Evolutionary conservation across 2,329 filamentous ascomycete genomes (phyloP).

Genomic region (Aspergillus floridensis): DNA sequence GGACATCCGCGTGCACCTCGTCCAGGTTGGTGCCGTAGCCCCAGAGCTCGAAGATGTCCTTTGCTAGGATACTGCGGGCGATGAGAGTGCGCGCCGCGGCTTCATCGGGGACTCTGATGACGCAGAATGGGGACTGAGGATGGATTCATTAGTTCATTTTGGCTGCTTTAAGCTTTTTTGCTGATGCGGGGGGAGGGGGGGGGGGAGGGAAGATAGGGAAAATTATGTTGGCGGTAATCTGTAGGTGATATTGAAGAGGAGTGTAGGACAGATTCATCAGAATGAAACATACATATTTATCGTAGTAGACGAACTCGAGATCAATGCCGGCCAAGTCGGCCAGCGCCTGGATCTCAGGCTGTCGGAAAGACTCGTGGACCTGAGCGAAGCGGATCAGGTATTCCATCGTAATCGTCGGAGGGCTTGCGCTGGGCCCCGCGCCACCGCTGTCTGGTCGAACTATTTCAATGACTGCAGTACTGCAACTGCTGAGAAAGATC

Average conservation of each 20-base stretch:
- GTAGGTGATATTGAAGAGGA: background rate
- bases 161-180: background rate
- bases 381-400: constrained; percentile 90
- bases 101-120: constrained; percentile 66
- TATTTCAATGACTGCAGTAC: background rate
- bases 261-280: background rate
- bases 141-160: constrained; percentile 7
- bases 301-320: constrained; percentile 73
- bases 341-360: constrained; percentile 78
- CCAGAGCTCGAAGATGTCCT: constrained; percentile 88
- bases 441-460: background rate
- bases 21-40: constrained; percentile 66
- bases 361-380: constrained; percentile 84
- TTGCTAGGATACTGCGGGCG: constrained; percentile 73
- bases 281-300: constrained; percentile 60
- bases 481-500: background rate
- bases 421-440: background rate
- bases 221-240: background rate
- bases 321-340: constrained; percentile 66
- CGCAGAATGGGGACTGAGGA: constrained; percentile 78
- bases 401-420: constrained; percentile 50
- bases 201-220: constrained; percentile 1
- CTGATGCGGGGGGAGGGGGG: constrained; percentile 1
- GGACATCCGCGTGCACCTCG: constrained; percentile 66
- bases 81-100: constrained; percentile 66